Evolutionary conservation across 176 grass and related monocot genomes (phyloP), one percentile per base, ranked within the genome.

Genomic region (Musa itinerans): DNA sequence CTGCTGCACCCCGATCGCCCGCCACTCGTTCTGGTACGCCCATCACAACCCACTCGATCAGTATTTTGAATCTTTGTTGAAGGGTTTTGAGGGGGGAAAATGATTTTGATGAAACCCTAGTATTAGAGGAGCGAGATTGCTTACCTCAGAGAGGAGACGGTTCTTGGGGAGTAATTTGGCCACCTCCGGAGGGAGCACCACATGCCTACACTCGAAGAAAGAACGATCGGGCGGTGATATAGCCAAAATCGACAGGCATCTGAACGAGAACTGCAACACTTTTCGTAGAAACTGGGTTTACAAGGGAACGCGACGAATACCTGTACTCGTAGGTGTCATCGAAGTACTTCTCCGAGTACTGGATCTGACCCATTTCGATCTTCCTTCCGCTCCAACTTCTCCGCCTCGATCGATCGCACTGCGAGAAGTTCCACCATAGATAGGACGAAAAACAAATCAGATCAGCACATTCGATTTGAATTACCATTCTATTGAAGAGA

Each of bases 261-360:
- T 43, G 34, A 43, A 43, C 34, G 34, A 43, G 34, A 43, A 43
- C 34, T 43, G 34, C 29, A 5, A 34, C 29, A 34, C 3, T 34
- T 34, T 34, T 34, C 29, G 29, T 4, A 34, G 29, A 34, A 5
- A 5, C 29, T 34, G 34, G 34, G 3, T 43, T 43, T 6, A 27
- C 34, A 6, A 58, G 24, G 9, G 52, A 13, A 43, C 16, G 23
- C 17, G 50, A 70, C 43, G 1, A 26, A 53, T 15, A 93, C 95
- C 95, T 99, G 84, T 99, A 99, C 80, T 99, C 96, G 77, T 84
- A 95, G 82, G 84, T 88, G 81, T 99, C 96, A 59, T 99, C 96
- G 64, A 95, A 89, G 78, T 99, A 99, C 78, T 99, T 99, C 96
- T 99, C 96, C 10, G 96, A 99, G 76, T 99, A 99, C 91, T 99